phyloP scores from a whole-genome alignment of 2,329 filamentous ascomycete species.

The Penicillium sp. region DNA sequence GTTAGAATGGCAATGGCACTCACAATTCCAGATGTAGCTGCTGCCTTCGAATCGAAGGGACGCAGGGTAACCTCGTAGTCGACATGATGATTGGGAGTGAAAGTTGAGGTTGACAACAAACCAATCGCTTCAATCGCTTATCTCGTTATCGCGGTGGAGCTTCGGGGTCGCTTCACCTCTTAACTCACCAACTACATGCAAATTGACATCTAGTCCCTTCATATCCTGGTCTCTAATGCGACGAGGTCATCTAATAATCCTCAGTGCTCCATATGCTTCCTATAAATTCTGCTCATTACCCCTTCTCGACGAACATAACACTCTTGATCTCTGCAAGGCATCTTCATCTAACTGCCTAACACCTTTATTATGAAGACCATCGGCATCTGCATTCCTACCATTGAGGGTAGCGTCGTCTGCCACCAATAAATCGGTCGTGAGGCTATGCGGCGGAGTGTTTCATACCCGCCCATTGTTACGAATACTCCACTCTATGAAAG shows the following conservation, averaged over 20 bases:
- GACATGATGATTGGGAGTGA: slow-evolving; percentile 26
- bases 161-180: not conserved
- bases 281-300: no score
- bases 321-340: not conserved
- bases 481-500: slow-evolving; percentile 4
- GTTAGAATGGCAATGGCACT: slow-evolving; percentile 28
- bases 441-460: slow-evolving; percentile 7
- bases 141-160: not conserved
- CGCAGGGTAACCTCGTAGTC: slow-evolving; percentile 37
- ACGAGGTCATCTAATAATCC: no score
- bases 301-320: no score
- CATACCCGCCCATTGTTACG: slow-evolving; percentile 10
- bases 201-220: no score
- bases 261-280: no score
- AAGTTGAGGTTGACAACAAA: slow-evolving; percentile 2
- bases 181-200: not conserved
- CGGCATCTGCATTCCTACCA: slow-evolving; percentile 12
- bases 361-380: slow-evolving; percentile 5
- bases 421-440: slow-evolving; percentile 12
- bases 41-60: slow-evolving; percentile 64
- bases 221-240: no score
- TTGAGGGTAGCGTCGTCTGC: slow-evolving; percentile 7
- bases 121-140: slow-evolving; percentile 12
- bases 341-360: not conserved
- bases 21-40: slow-evolving; percentile 82